phyloP scores from a whole-genome alignment of 345 rosid genomes.

The Hirschfeldia incana region DNA sequence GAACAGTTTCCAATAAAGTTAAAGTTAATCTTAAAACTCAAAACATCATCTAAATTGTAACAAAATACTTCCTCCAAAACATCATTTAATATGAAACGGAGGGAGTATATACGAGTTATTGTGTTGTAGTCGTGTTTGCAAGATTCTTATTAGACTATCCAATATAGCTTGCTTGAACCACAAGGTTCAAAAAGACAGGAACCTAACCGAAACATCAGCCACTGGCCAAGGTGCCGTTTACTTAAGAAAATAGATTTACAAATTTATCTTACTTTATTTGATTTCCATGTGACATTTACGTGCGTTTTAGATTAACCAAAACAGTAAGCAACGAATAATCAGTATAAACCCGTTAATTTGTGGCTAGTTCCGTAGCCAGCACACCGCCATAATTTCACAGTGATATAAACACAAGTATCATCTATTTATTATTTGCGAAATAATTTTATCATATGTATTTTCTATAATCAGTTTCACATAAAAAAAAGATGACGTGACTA shows the following conservation, averaged over 20 bases:
- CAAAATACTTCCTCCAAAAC: too few species aligned
- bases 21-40: too few species aligned
- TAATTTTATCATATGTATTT: too few species aligned
- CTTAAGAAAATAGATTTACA: not conserved
- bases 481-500: too few species aligned
- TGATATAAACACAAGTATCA: not conserved
- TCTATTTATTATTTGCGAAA: too few species aligned
- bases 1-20: too few species aligned
- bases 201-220: not conserved
- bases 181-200: not conserved
- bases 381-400: constrained; percentile 1
- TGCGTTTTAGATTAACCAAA: constrained; percentile 1
- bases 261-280: not conserved
- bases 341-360: constrained; percentile 3
- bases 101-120: not conserved
- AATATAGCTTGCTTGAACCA: not conserved
- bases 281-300: constrained; percentile 11
- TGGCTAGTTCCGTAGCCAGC: constrained; percentile 7
- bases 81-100: too few species aligned
- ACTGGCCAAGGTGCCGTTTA: constrained; percentile 3
- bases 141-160: not conserved
- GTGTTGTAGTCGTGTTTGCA: not conserved
- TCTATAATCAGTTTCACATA: too few species aligned
- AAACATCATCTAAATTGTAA: too few species aligned
- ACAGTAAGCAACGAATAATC: constrained; percentile 16